Evolutionary conservation across 1,139 yeast genomes (phyloP).

Genomic region (Sugiyamaella xylanicola): DNA sequence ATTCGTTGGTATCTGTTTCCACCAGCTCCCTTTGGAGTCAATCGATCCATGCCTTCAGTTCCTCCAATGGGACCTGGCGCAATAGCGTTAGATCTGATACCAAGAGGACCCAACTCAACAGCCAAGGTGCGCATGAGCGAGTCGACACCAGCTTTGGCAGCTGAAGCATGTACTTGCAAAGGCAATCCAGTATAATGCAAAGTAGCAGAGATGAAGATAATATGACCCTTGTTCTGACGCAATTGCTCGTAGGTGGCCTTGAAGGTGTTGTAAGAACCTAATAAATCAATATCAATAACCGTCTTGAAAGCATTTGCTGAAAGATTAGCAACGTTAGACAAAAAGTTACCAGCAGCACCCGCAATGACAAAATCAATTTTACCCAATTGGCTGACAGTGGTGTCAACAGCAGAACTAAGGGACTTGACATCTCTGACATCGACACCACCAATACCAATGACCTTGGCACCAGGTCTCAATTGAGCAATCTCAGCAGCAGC

Average conservation of each 20-base stretch:
- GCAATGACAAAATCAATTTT: constrained; percentile 82
- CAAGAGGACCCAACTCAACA: constrained; percentile 86
- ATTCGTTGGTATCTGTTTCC: constrained; percentile 39
- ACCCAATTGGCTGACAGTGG: constrained; percentile 67
- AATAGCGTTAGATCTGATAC: constrained; percentile 75
- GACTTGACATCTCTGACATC: constrained; percentile 75
- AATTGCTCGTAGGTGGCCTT: constrained; percentile 76
- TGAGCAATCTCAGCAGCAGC: constrained; percentile 67
- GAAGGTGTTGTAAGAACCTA: constrained; percentile 85
- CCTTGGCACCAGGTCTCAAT: constrained; percentile 62
- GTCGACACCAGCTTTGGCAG: constrained; percentile 94
- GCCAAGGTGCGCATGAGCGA: constrained; percentile 81
- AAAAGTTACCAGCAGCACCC: constrained; percentile 94
- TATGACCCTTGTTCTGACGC: constrained; percentile 61
- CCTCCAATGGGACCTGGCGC: constrained; percentile 87
- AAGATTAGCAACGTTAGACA: constrained; percentile 74
- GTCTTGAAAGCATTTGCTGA: constrained; percentile 85
- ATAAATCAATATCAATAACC: constrained; percentile 77
- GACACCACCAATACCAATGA: constrained; percentile 64
- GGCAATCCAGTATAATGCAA: constrained; percentile 87
- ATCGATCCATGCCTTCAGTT: constrained; percentile 77
- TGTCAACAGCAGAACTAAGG: constrained; percentile 60
- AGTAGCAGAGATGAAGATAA: constrained; percentile 84
- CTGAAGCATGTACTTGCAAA: constrained; percentile 82
- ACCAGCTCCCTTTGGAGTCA: constrained; percentile 48